Percentiles rank a stretch among this genome's conserved stretches.
Evolutionary conservation across 192 early-diverging fungal species (phyloP).

Genomic region (Linnemannia schmuckeri): DNA sequence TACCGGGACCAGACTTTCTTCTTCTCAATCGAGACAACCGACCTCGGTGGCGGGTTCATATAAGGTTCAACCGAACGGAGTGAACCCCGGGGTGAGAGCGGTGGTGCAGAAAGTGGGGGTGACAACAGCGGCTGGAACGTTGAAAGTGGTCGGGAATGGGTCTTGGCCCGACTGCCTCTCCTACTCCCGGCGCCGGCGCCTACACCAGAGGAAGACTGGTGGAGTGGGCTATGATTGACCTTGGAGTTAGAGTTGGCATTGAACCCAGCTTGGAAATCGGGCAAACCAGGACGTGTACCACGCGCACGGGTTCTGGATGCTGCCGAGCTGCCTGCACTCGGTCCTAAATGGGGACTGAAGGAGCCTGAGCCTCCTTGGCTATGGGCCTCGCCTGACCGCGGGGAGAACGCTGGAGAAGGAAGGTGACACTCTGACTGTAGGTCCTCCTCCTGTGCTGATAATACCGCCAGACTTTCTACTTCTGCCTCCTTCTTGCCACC

Average conservation of each 20-base stretch:
- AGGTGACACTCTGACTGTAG: not conserved
- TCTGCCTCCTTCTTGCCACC: not conserved
- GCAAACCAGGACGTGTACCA: not conserved
- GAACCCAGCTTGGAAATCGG: slow-evolving; percentile 4
- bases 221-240: not conserved
- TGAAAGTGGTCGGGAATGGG: slow-evolving; percentile 9
- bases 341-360: not conserved
- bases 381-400: not conserved
- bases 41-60: slow-evolving; percentile 38
- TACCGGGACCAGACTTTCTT: slow-evolving; percentile 30
- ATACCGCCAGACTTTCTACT: not conserved
- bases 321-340: not conserved
- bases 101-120: not conserved
- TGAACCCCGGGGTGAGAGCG: slow-evolving; percentile 11
- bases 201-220: not conserved
- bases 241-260: not conserved
- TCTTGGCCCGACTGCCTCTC: slow-evolving; percentile 1
- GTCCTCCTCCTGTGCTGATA: not conserved
- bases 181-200: not conserved
- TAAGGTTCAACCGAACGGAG: slow-evolving; percentile 38
- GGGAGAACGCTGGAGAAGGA: slow-evolving; percentile 32
- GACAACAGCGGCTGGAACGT: not conserved
- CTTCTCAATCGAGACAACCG: slow-evolving; percentile 19
- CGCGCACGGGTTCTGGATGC: slow-evolving; percentile 2
- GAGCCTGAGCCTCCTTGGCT: slow-evolving; percentile 1